A percentile compares a stretch with the other conserved stretches of the same genome.
Conservation (phyloP, 1,139 yeast species). For the Geotrichum australiense region DNA sequence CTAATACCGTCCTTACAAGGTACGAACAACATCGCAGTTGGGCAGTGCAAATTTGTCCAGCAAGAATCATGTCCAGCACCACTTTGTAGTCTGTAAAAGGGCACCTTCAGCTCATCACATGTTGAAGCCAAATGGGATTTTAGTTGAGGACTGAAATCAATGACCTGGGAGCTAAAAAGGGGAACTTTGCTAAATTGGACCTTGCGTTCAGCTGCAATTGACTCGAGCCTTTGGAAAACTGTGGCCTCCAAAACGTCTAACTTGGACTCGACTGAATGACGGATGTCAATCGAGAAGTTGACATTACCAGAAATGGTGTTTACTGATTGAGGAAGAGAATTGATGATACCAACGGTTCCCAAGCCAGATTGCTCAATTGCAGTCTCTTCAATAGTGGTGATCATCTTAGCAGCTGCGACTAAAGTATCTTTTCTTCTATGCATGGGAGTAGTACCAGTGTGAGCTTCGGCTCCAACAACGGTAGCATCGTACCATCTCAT, state of each 20-base stretch:
- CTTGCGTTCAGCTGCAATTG: slow-evolving; percentile 36
- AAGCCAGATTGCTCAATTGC: slow-evolving; percentile 49
- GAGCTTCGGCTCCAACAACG: slow-evolving; percentile 56
- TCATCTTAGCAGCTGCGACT: slow-evolving; percentile 50
- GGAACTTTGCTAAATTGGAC: slow-evolving; percentile 41
- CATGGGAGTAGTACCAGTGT: slow-evolving; percentile 74
- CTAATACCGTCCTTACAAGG: slow-evolving; percentile 67
- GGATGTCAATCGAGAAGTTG: slow-evolving; percentile 49
- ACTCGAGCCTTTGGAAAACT: slow-evolving; percentile 36
- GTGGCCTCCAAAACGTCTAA: slow-evolving; percentile 40
- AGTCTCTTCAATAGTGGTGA: slow-evolving; percentile 48
- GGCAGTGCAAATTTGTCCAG: slow-evolving; percentile 47
- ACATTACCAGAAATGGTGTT: slow-evolving; percentile 63
- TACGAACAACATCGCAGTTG: slow-evolving; percentile 69
- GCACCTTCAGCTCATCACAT: slow-evolving; percentile 45
- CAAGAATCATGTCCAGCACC: slow-evolving; percentile 77
- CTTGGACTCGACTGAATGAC: slow-evolving; percentile 47
- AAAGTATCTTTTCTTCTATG: slow-evolving; percentile 55
- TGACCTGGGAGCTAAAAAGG: slow-evolving; percentile 44
- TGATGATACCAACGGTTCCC: slow-evolving; percentile 53
- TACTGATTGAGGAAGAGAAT: slow-evolving; percentile 51
- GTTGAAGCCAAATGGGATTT: slow-evolving; percentile 46
- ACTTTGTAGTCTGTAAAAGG: slow-evolving; percentile 45
- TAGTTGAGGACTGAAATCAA: slow-evolving; percentile 47
- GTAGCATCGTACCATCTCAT: slow-evolving; percentile 53